A percentile compares a stretch with the other conserved stretches of the same genome.
phyloP scores from a whole-genome alignment of 1,139 yeast genomes.

The Meyerozyma guilliermondii region DNA sequence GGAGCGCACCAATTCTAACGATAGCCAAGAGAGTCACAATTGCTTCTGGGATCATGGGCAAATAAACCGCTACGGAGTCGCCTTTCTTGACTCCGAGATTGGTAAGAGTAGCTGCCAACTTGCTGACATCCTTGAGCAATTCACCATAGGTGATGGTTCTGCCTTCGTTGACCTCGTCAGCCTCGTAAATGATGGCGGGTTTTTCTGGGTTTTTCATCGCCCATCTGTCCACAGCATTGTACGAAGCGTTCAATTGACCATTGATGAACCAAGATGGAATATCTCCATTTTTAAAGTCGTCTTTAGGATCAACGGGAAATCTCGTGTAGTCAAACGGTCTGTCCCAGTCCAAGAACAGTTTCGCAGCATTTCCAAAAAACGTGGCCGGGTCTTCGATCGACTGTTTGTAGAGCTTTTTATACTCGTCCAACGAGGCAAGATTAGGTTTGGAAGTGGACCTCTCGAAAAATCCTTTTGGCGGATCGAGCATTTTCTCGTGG shows the following conservation, averaged over 20 bases:
- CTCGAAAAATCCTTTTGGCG: conserved; percentile 55
- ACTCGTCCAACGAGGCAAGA: conserved; percentile 49
- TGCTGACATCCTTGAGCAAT: conserved; percentile 62
- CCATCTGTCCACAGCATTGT: conserved; percentile 78
- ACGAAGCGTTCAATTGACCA: conserved; percentile 73
- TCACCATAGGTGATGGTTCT: conserved; percentile 64
- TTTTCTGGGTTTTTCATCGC: conserved; percentile 67
- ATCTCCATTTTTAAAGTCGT: conserved; percentile 60
- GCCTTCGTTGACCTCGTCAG: conserved; percentile 69
- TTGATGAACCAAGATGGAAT: conserved; percentile 74
- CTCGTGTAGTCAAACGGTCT: conserved; percentile 57
- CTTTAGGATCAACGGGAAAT: conserved; percentile 43
- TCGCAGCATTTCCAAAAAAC: conserved; percentile 64
- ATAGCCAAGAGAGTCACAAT: conserved; percentile 68
- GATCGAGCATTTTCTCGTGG: conserved; percentile 39
- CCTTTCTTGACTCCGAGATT: conserved; percentile 72
- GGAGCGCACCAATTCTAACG: conserved; percentile 74
- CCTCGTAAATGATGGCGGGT: conserved; percentile 76
- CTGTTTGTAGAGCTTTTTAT: conserved; percentile 55
- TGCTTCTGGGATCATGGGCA: conserved; percentile 87
- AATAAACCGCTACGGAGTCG: conserved; percentile 79
- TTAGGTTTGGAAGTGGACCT: conserved; percentile 46
- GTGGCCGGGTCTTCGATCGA: conserved; percentile 62
- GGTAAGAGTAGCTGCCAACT: conserved; percentile 64
- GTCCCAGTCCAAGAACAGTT: conserved; percentile 55